Evolutionary conservation across 805 yeast species (phyloP).

Genomic region (Kregervanrija pseudodelftensis): DNA sequence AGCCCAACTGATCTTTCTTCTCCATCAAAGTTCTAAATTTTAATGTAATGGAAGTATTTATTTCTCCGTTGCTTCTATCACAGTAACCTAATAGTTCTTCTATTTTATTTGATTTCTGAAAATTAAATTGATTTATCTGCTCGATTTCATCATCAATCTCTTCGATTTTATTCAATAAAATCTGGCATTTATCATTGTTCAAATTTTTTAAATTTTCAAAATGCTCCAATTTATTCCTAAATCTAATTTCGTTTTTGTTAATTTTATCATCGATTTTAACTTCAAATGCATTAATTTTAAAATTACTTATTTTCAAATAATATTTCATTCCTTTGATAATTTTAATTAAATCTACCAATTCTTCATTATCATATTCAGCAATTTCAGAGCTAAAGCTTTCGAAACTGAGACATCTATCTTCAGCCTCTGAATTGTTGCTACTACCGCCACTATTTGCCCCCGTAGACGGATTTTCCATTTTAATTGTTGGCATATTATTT

Average conservation of each 20-base stretch:
- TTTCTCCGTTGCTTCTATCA: slow-evolving; percentile 66
- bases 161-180: slow-evolving; percentile 14
- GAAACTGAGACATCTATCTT: not conserved
- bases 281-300: slow-evolving; percentile 13
- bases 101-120: slow-evolving; percentile 33
- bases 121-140: slow-evolving; percentile 15
- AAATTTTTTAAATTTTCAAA: slow-evolving; percentile 27
- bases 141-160: slow-evolving; percentile 17
- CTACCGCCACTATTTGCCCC: not conserved
- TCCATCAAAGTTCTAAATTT: slow-evolving; percentile 51
- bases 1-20: slow-evolving; percentile 32
- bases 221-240: slow-evolving; percentile 20
- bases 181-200: slow-evolving; percentile 15
- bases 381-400: not conserved
- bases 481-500: slow-evolving; percentile 4
- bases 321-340: slow-evolving; percentile 10
- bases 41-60: slow-evolving; percentile 62
- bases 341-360: slow-evolving; percentile 10
- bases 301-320: slow-evolving; percentile 11
- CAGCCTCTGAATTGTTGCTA: not conserved
- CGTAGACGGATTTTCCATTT: slow-evolving; percentile 1
- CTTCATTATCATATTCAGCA: slow-evolving; percentile 2
- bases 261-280: slow-evolving; percentile 14
- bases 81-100: slow-evolving; percentile 56
- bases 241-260: slow-evolving; percentile 13